Evolutionary conservation across 2,329 filamentous ascomycete genomes (phyloP), one percentile per base, ranked within the genome.

Genomic region (Alternaria rosae): DNA sequence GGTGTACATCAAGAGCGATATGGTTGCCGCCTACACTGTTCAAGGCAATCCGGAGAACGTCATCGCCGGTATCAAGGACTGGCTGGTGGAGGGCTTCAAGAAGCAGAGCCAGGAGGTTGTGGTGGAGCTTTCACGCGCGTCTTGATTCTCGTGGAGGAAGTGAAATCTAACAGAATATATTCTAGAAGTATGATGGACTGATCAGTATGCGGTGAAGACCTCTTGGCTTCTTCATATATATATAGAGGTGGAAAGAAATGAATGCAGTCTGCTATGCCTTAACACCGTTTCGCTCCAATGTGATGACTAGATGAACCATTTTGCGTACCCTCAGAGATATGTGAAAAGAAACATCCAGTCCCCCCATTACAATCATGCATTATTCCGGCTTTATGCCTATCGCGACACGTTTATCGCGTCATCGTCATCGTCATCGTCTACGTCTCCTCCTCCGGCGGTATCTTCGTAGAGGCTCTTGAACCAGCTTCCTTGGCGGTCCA

Each of bases 1-100:
- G 93, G n/a, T 91, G 86, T 73, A 91, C 91, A 76, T 94, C 83
- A 67, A 91, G 87, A 52, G 84, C 84, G 43, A 89, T 86, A 20
- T 74, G 71, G 59, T 79, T 80, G 62, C 60, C 1, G 41, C 93
- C 92, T 15, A 91, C 89, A 58, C 90, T 91, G 51, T 86, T 26
- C n/a, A 44, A 1, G 60, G 59, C 12, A 30, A 50, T 6, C 56
- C 66, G 0, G 42, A 59, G 2, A 21, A 47, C 21, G 41, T 70
- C 1, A 21, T 69, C 5, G 13, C 15, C 0, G 47, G 50, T 6
- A 15, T 69, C 0, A 54, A 53, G 25, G 25, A 21, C 0, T 66
- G 54, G 44, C 13, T 71, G 5, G 28, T 47, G 1, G 23, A 54
- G 1, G 64, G 57, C 1, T 70, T 70, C 30, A 26, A 4, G 42